A percentile compares a stretch with the other conserved stretches of the same genome.
These are phyloP conservation scores for Salix dunnii DNA, from an alignment of 345 rosid species.

Conservation along the genomic window DNA sequence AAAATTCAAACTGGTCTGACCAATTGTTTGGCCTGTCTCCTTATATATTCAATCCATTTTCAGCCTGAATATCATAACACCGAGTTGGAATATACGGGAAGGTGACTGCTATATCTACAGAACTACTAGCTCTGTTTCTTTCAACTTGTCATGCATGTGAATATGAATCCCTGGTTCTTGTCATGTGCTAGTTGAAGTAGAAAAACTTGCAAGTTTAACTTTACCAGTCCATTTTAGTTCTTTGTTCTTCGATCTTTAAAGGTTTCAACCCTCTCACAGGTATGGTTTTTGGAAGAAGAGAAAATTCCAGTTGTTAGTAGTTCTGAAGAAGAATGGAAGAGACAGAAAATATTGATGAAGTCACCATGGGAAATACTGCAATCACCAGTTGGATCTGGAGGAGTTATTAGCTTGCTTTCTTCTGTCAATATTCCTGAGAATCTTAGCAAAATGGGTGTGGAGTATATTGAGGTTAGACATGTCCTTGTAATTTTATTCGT, in stretches of 20 bases:
- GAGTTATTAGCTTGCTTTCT: constrained; percentile 57
- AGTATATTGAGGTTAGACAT: constrained; percentile 60
- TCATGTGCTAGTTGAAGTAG: background rate
- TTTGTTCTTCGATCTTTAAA: background rate
- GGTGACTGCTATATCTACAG: background rate
- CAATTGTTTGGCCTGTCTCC: background rate
- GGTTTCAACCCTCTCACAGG: constrained; percentile 34
- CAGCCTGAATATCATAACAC: background rate
- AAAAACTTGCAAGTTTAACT: background rate
- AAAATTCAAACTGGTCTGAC: background rate
- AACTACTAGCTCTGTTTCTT: background rate
- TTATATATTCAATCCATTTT: background rate
- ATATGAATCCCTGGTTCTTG: background rate
- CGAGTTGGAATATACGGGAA: background rate
- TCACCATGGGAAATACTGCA: constrained; percentile 89
- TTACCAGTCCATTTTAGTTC: background rate
- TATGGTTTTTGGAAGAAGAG: constrained; percentile 77
- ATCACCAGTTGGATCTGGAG: constrained; percentile 80
- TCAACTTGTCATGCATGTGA: background rate
- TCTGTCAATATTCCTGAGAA: constrained; percentile 44
- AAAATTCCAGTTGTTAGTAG: constrained; percentile 65
- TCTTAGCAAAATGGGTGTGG: constrained; percentile 53
- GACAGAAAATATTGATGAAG: constrained; percentile 76
- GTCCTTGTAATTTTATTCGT: background rate
- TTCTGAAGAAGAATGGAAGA: constrained; percentile 44